Percentiles rank a stretch among this genome's conserved stretches.
Conservation (phyloP, 2,329 filamentous ascomycete genomes). For the Alternaria consortialis region DNA sequence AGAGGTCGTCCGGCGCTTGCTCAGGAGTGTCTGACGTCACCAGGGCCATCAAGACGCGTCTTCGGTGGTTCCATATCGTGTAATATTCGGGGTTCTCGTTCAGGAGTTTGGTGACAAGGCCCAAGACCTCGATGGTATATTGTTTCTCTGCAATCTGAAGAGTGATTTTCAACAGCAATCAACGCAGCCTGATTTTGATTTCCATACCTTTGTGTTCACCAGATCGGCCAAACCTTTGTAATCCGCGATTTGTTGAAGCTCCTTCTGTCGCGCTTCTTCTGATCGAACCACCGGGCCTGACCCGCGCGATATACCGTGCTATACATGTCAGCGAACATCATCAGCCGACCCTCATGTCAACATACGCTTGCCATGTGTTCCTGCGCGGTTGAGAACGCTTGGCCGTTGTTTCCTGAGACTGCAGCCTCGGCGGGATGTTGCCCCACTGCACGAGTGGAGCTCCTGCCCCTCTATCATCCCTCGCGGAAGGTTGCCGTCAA, state of each 20-base stretch:
- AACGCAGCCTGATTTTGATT: neutral
- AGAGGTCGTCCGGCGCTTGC: conserved; percentile 58
- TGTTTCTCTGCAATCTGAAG: conserved; percentile 56
- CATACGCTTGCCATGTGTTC: conserved; percentile 54
- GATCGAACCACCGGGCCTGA: conserved; percentile 65
- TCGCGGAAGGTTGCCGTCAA: conserved; percentile 25
- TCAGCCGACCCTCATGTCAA: conserved; percentile 5
- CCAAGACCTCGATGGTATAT: conserved; percentile 66
- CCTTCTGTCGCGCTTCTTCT: conserved; percentile 74
- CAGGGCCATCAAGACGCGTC: conserved; percentile 72
- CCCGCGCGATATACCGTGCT: conserved; percentile 84
- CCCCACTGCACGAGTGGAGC: conserved; percentile 40
- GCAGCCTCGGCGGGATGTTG: conserved; percentile 37
- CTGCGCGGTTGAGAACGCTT: conserved; percentile 11
- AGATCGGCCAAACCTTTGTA: conserved; percentile 77
- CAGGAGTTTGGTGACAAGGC: conserved; percentile 76
- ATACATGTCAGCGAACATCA: conserved; percentile 30
- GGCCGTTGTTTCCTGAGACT: conserved; percentile 23
- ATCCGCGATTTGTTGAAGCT: conserved; percentile 76
- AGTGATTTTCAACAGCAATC: neutral
- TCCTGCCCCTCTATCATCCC: conserved; percentile 31
- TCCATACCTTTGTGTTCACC: conserved; percentile 70
- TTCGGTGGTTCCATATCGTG: conserved; percentile 89
- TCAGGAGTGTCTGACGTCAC: conserved; percentile 52
- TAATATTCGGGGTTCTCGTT: conserved; percentile 87